A percentile compares a stretch with the other conserved stretches of the same genome.
Conservation (phyloP, 1,139 yeast species). For the Kluyveromyces sp. region DNA sequence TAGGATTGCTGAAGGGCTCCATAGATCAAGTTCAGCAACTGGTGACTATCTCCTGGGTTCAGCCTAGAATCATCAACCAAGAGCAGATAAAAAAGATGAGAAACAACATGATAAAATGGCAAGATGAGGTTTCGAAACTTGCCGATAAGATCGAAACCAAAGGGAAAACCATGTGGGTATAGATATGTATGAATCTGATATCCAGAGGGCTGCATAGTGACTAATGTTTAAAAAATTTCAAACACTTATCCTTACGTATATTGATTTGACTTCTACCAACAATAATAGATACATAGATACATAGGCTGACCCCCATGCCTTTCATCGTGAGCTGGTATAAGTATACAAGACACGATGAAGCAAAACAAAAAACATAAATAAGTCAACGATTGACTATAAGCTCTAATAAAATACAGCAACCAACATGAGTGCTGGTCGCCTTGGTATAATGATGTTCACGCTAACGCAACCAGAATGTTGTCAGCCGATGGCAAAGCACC, state of each 20-base stretch:
- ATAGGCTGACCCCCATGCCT: background rate
- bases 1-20: conserved; percentile 74
- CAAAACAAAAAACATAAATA: background rate
- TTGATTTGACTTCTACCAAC: background rate
- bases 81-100: conserved; percentile 75
- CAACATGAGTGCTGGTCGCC: background rate
- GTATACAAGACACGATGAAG: background rate
- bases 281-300: background rate
- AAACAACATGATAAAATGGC: conserved; percentile 71
- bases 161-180: conserved; percentile 59
- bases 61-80: conserved; percentile 83
- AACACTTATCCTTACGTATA: background rate
- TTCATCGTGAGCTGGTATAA: background rate
- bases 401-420: background rate
- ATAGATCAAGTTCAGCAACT: conserved; percentile 80
- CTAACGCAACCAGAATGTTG: too few relatives aligned
- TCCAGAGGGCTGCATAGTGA: background rate
- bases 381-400: background rate
- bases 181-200: conserved; percentile 3
- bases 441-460: background rate
- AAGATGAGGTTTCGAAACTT: conserved; percentile 58
- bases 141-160: conserved; percentile 51
- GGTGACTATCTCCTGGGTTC: conserved; percentile 86
- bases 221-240: background rate
- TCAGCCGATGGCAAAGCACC: too few relatives aligned